These are phyloP conservation scores for Acorus calamus DNA, from an alignment of 106 monocot genomes.

Conservation along the genomic window DNA sequence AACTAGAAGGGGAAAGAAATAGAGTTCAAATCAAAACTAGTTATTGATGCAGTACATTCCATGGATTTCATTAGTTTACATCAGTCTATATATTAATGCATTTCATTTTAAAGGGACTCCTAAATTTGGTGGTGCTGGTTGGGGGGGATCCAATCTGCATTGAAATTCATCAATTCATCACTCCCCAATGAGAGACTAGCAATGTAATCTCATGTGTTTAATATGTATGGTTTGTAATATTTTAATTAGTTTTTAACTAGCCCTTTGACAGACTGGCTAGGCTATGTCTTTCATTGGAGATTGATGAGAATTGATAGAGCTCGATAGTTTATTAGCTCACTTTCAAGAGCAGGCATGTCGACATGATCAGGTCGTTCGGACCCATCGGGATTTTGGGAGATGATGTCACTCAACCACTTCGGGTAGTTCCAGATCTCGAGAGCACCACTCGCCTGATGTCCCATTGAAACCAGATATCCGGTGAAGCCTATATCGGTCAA, in stretches of 20 bases:
- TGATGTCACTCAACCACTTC: slow-evolving; percentile 36
- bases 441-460: slow-evolving; percentile 54
- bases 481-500: slow-evolving; percentile 37
- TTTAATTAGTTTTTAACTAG: no score
- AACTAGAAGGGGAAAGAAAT: slow-evolving; percentile 10
- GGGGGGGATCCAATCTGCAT: no score
- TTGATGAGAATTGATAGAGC: background rate
- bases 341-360: slow-evolving; percentile 46
- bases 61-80: no score
- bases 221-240: no score
- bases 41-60: background rate
- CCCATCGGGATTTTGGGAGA: slow-evolving; percentile 47
- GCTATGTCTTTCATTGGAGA: background rate
- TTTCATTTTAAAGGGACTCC: background rate
- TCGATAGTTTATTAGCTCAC: slow-evolving; percentile 8
- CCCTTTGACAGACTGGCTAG: no score
- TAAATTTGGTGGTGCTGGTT: no score
- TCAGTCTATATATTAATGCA: no score
- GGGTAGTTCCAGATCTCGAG: slow-evolving; percentile 77
- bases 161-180: no score
- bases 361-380: slow-evolving; percentile 30
- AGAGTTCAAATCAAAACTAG: background rate
- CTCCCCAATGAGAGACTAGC: no score
- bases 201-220: no score
- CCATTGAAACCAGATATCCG: slow-evolving; percentile 58